Evolutionary conservation across 768 basidiomycete species (phyloP).

Genomic region (Mycena alexandri): DNA sequence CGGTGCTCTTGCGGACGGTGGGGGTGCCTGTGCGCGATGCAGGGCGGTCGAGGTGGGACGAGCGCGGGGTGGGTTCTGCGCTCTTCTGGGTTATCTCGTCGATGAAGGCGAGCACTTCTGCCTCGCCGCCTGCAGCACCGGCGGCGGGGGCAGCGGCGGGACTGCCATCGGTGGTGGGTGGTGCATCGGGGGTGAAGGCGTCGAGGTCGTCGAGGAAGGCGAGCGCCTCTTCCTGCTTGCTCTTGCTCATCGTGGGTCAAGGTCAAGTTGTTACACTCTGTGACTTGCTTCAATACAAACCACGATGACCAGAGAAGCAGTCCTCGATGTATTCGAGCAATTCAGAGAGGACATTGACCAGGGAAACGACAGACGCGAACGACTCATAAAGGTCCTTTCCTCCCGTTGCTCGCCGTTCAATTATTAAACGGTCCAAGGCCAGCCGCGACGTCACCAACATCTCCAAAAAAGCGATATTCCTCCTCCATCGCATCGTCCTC

Average conservation of each 20-base stretch:
- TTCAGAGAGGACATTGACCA: constrained; percentile 85
- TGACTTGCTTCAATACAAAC: background rate
- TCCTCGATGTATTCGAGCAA: constrained; percentile 60
- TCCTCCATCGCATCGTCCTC: constrained; percentile 79
- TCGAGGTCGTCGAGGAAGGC: constrained; percentile 96
- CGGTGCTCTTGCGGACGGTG: constrained; percentile 78
- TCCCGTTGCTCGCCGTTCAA: background rate
- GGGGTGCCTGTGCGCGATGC: constrained; percentile 79
- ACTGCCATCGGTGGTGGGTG: constrained; percentile 31
- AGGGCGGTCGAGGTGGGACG: constrained; percentile 67
- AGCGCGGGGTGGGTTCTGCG: constrained; percentile 76
- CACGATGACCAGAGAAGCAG: constrained; percentile 36
- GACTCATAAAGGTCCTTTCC: constrained; percentile 82
- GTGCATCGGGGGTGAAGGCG: constrained; percentile 67
- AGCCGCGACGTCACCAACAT: constrained; percentile 91
- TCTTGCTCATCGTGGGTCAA: too few relatives aligned
- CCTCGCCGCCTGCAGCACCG: constrained; percentile 53
- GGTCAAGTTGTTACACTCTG: too few relatives aligned
- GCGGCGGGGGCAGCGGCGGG: constrained; percentile 36
- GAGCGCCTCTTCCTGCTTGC: constrained; percentile 87
- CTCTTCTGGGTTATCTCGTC: constrained; percentile 96
- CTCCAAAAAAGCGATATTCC: constrained; percentile 95
- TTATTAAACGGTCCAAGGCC: constrained; percentile 56
- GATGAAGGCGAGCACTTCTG: constrained; percentile 91
- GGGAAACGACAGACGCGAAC: constrained; percentile 88